Base-by-base conservation (phyloP, 1,284 basidiomycete genomes). In the Sparassis latifolia region DNA sequence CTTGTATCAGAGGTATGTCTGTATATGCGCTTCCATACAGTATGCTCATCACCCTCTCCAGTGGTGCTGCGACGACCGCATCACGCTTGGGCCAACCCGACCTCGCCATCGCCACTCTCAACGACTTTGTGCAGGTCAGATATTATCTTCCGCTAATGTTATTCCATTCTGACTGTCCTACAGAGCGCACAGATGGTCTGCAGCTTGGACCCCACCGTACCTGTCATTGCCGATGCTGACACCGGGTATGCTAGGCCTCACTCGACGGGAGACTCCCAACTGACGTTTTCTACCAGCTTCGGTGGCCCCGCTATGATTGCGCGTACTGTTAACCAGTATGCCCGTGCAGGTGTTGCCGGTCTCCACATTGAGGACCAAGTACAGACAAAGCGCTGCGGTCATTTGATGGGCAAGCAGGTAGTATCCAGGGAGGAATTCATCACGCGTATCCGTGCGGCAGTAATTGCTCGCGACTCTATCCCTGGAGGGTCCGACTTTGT, bases 331-430 rank as follows among this genome's bases (percentile, higher is more conserved):
- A 78, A 71, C 28, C 77, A 86, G 62, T 91, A 91, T 58, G 77
- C 73, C 27, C 75, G 77, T 40, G 80, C 84, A 1, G 88, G 89
- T 29, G 80, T 90, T 33, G 89, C 88, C 4, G 88, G 73, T 0
- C 69, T 89, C 58, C 88, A 91, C 65, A 89, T 91, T 44, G 89
- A 91, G 64, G 89, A 90, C 63, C 89, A 91, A 66, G 86, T 89
- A 2, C 82, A 89, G 63, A 87, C 85, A 4, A 91, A 91, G 66
- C 82, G 88, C 50, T 91, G 89, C 59, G 89, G 88, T 1, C 88
- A 91, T 63, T 69, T 91, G 38, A 75, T 86, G 63, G 88, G 89
- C 46, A 91, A 91, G 66, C 84, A 88, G 53, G 78, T 91, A 59
- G 89, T 91, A 42, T 83, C 84, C 2, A 76, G 82, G 7, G 84